Evolutionary conservation across 768 basidiomycete genomes (phyloP), one percentile per base, ranked within the genome.

Genomic region (Pluteus cervinus): DNA sequence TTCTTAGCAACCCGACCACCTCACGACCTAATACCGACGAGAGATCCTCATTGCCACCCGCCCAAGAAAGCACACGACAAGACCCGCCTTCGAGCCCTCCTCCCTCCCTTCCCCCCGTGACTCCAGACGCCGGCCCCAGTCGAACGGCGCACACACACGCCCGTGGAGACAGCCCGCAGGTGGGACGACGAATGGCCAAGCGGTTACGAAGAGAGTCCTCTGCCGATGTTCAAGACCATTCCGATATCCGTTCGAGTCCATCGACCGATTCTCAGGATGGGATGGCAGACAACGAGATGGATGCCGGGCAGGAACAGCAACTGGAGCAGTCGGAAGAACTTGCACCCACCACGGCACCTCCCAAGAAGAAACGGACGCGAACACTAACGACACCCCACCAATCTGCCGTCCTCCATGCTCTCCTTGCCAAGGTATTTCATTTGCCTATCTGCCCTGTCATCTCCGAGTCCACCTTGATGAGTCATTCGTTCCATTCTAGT

Each of bases 361-460:
- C 75, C 44, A 86, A 86, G 70, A 86, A 86, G 60, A 88, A 86
- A 51, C 73, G 88, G 39, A 91, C 88, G 21, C 69, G 85, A 32
- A 86, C 83, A 17, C 65, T 91, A 39, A 91, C 88, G 26, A 91
- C 88, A 7, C 86, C 88, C 6, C 85, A 90, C 52, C 88, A 91
- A 55, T 80, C 88, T 38, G 82, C 85, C 9, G 87, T 88, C n/a
- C 68, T 91, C 14, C 86, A 89, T 49, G 82, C 83, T 4, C 71
- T 91, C 31, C 73, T 91, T n/a, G 83, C 85, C 22, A 80, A 89
- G 79, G 88, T 89, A 62, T 47, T 58, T 41, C 30, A 38, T 42
- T 48, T 43, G 37, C 28, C 18, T 42, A 36, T 36, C 37, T 30
- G 29, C 37, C 25, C 25, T 32, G 36, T 32, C 24, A 23, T 33